Conservation (phyloP, 1,284 basidiomycete genomes). For the Leccinum pachyderme region DNA sequence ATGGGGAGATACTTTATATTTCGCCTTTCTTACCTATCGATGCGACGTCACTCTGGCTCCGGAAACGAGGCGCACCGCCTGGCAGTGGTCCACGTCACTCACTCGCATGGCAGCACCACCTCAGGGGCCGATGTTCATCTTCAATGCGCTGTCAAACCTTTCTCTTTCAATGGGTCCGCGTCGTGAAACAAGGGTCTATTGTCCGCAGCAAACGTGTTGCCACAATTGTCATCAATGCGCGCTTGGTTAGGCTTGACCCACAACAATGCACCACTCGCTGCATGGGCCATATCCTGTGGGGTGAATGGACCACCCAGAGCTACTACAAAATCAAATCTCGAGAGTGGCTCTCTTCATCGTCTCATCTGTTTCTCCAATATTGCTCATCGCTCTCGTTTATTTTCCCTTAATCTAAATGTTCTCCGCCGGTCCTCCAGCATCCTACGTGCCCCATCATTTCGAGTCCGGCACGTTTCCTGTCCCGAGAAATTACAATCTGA, state of each 20-base stretch:
- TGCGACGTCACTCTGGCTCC: conserved; percentile 10
- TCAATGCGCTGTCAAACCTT: neutral
- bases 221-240: neutral
- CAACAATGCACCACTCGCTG: conserved; percentile 4
- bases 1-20: conserved; percentile 1
- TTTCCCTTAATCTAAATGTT: conserved; percentile 14
- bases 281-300: conserved; percentile 3
- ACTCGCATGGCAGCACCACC: conserved; percentile 1
- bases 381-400: neutral
- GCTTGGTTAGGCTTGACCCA: neutral
- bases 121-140: conserved; percentile 4
- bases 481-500: conserved; percentile 23
- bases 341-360: neutral
- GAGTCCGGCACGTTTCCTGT: conserved; percentile 30
- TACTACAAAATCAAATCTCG: conserved; percentile 19
- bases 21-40: neutral
- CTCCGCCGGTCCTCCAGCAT: conserved; percentile 6
- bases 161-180: neutral
- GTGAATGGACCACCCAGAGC: conserved; percentile 8
- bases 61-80: conserved; percentile 6
- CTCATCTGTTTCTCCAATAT: neutral
- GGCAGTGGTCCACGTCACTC: conserved; percentile 4
- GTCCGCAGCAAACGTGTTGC: conserved; percentile 5
- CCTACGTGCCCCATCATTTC: conserved; percentile 20
- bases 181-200: neutral